phyloP scores from a whole-genome alignment of 768 basidiomycete genomes.

The Suillus tomentosus region DNA sequence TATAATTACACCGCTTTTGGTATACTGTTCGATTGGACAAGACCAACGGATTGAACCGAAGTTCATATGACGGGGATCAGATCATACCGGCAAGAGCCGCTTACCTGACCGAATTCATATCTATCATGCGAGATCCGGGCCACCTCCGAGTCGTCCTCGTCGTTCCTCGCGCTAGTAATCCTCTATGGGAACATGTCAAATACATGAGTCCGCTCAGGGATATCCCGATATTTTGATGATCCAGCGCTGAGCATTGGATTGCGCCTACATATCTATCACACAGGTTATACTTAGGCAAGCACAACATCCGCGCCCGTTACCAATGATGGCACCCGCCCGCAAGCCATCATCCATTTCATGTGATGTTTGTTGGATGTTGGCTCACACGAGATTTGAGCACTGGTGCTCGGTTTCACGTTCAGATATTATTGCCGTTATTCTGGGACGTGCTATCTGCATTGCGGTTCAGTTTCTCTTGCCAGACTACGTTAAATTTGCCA shows the following conservation, averaged over 20 bases:
- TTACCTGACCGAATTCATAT: background rate
- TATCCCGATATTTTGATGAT: background rate
- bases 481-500: background rate
- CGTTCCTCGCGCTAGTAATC: background rate
- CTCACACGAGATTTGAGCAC: too few relatives aligned
- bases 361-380: background rate
- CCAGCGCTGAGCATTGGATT: too few relatives aligned
- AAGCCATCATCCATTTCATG: background rate
- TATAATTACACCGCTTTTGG: constrained; percentile 3
- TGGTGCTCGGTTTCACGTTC: too few relatives aligned
- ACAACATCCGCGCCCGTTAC: too few relatives aligned
- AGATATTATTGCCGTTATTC: background rate
- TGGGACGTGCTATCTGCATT: background rate
- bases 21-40: background rate
- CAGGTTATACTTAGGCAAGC: background rate
- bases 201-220: background rate
- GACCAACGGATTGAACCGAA: background rate
- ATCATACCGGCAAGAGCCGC: background rate
- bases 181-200: background rate
- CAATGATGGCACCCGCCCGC: background rate
- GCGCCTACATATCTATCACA: background rate
- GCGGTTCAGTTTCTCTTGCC: background rate
- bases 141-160: background rate
- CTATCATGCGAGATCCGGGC: background rate
- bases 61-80: constrained; percentile 4